Percentiles rank a stretch among this genome's conserved stretches.
Conservation (phyloP, 2,329 filamentous ascomycete species). For the Fusarium coffeatum region DNA sequence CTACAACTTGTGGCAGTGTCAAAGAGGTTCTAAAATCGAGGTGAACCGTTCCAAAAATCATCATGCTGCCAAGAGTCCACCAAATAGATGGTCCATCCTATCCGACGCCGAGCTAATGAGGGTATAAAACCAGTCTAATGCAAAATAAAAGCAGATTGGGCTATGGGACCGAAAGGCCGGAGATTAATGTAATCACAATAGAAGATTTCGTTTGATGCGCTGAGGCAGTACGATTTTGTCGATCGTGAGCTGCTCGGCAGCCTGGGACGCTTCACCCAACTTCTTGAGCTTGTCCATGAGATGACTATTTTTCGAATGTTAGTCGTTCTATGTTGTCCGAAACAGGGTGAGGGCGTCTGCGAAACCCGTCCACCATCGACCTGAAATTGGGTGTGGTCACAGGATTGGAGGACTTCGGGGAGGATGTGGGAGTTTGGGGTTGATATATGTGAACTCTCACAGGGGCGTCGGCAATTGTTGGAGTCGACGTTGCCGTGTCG, state of each 20-base stretch:
- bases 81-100: slow-evolving; percentile 3
- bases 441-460: slow-evolving; percentile 1
- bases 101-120: slow-evolving; percentile 32
- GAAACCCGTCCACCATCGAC: slow-evolving; percentile 43
- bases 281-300: slow-evolving; percentile 67
- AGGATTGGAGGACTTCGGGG: slow-evolving; percentile 24
- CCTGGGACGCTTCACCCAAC: slow-evolving; percentile 55
- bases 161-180: not conserved
- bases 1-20: not conserved
- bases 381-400: slow-evolving; percentile 41
- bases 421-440: slow-evolving; percentile 8
- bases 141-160: not conserved
- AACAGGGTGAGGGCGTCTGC: slow-evolving; percentile 44
- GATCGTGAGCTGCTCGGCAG: slow-evolving; percentile 48
- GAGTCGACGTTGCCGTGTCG: slow-evolving; percentile 4
- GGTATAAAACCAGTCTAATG: slow-evolving; percentile 32
- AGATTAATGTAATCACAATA: slow-evolving; percentile 22
- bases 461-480: slow-evolving; percentile 13
- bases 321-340: slow-evolving; percentile 49
- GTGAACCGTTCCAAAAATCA: not conserved
- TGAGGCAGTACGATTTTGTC: slow-evolving; percentile 53
- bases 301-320: slow-evolving; percentile 56
- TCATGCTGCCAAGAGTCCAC: not conserved
- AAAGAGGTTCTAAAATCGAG: not conserved
- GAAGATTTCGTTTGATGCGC: slow-evolving; percentile 59